These are phyloP conservation scores for Acanthamoeba lenticulata DNA, from an alignment of 208 protist species.

Conservation along the genomic window DNA sequence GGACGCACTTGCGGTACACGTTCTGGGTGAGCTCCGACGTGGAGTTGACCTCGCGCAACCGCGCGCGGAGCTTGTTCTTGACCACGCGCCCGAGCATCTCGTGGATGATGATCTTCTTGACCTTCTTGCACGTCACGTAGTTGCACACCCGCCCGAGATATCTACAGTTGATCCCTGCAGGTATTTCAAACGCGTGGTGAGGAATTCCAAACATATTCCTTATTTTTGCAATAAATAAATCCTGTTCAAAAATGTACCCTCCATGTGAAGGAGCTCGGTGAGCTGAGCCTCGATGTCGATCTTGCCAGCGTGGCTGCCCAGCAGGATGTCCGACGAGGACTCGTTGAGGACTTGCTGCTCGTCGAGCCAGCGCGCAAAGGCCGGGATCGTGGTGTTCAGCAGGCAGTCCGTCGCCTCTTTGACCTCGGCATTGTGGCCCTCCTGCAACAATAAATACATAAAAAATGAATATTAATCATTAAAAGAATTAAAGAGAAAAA, in stretches of 20 bases:
- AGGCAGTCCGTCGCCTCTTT: background rate
- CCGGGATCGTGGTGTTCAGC: background rate
- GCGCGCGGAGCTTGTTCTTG: background rate
- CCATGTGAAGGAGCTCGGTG: constrained; percentile 1
- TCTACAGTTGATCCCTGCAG: background rate
- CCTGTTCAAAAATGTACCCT: background rate
- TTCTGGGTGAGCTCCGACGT: background rate
- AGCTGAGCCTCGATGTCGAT: background rate
- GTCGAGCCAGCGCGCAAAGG: background rate
- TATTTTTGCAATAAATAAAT: background rate
- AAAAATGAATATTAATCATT: background rate
- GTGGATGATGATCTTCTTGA: background rate
- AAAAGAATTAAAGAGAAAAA: too few species aligned
- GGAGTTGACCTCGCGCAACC: background rate
- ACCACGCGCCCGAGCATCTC: constrained; percentile 4
- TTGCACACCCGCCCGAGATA: background rate
- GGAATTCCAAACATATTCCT: background rate
- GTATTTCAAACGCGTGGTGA: too few species aligned
- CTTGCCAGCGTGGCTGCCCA: background rate
- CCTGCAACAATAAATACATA: background rate
- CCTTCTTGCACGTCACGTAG: background rate
- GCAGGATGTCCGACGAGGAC: background rate
- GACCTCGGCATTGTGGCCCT: background rate
- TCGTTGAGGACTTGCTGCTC: background rate
- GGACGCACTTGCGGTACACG: background rate